Evolutionary conservation across 2,329 filamentous ascomycete species (phyloP), one percentile per base, ranked within the genome.

Genomic region (Leptographium flavum): DNA sequence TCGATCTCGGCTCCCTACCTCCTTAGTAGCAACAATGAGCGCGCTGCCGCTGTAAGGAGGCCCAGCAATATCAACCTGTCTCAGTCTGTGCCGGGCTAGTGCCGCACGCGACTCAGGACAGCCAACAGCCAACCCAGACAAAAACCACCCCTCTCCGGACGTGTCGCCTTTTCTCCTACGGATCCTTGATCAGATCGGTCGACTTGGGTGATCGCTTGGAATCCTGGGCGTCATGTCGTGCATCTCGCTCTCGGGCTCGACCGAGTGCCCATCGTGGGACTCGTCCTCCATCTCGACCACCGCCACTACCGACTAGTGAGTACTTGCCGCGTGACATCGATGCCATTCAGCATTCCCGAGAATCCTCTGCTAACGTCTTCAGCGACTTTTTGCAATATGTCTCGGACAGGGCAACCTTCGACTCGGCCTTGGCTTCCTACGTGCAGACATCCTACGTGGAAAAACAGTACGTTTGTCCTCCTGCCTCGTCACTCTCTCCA

Each of bases 341-440:
- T n/a, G n/a, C n/a, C n/a, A n/a, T n/a, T n/a, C n/a, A n/a, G n/a
- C 13, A 28, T 28, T 11, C 27, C 27, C 27, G 27, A 28, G 3
- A 8, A 7, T 28, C 27, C 8, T 28, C 27, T 11, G 14, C 45
- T 42, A 13, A 42, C 45, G 13, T 2, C 5, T 42, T 4, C 8
- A 94, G 88, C 65, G 81, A 87, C 39, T 98, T 96, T 61, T 74
- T 98, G 52, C 69, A 78, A 52, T 85, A 74, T 60, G 92, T 96
- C 54, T 83, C 83, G 38, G 80, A 83, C 58, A 73, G 74, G 15
- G 64, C 73, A 45, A 76, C 81, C 9, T 98, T 98, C 60, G 92
- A 98, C 61, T 60, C 70, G 36, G 74, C 83, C 56, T 65, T 98
- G 57, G 69, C 65, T 43, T 68, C 73, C 46, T 95, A 93, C 62